These are phyloP conservation scores for Xylaria sp. DNA, from an alignment of 2,329 filamentous ascomycete species.

Conservation along the genomic window DNA sequence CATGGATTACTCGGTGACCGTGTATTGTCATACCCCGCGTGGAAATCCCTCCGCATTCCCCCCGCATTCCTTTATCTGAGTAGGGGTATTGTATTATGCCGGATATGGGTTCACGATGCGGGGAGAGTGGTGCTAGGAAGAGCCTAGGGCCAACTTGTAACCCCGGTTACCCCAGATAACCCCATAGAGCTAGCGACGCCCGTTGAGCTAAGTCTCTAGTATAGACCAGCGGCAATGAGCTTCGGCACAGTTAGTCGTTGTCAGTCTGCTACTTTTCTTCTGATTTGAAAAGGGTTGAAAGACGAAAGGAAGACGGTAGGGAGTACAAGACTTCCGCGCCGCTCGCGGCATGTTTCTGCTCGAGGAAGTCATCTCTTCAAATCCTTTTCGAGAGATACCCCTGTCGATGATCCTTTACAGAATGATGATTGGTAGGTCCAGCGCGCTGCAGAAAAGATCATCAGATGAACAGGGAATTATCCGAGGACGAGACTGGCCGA, in stretches of 20 bases:
- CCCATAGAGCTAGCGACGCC: not conserved
- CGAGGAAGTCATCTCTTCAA: not conserved
- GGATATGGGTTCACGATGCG: constrained; percentile 15
- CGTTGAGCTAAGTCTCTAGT: not conserved
- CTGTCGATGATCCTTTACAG: not conserved
- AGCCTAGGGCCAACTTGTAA: not conserved
- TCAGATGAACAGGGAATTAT: not conserved
- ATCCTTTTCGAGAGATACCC: not conserved
- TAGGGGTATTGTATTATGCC: not conserved
- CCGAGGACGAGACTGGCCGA: not conserved
- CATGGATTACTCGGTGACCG: constrained; percentile 18
- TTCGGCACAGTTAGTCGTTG: not conserved
- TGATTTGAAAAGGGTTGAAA: not conserved
- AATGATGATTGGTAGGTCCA: not conserved
- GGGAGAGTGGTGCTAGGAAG: not conserved
- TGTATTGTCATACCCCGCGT: constrained; percentile 10
- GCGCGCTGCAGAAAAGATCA: not conserved
- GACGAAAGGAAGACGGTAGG: not conserved
- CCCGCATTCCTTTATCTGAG: constrained; percentile 10
- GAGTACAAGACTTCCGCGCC: too few species aligned
- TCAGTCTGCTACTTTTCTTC: not conserved
- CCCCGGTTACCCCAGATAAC: not conserved
- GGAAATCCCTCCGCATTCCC: constrained; percentile 10
- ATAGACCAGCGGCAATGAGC: not conserved
- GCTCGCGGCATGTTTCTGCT: not conserved